Base-by-base conservation (phyloP, 2,329 filamentous ascomycete genomes). In the Ophiostoma quercus region DNA sequence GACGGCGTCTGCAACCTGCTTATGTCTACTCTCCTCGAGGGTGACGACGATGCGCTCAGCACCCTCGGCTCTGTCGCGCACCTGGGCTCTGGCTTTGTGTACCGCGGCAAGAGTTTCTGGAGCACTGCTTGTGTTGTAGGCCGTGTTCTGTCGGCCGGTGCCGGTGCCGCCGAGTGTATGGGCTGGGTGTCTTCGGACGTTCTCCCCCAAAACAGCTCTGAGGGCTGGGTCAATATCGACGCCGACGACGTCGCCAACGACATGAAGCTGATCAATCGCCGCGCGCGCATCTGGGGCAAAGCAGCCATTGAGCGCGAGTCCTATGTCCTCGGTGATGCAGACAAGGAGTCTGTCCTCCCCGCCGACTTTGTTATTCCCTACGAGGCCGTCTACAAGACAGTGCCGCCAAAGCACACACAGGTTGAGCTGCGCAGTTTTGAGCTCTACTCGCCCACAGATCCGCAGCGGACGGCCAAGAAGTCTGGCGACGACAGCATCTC, bases 171-270 rank as follows among this genome's bases (percentile, higher is more conserved):
- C 0, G 88, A 90, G 75, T 88, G 88, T 75, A 87, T 90, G 86
- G 88, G 88, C 68, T 89, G 88, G 88, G 81, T 90, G 68, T 88
- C 87, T 12, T 88, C 84, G 39, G 84, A 87, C 68, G 81, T 89
- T 22, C 75, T 83, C 1, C 87, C 87, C 0, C 51, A 41, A 14
- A 60, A 22, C 16, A n/a, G 39, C 8, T 68, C 77, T 7, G 84
- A 87, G 66, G 85, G 86, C 11, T 89, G 87, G 85, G 77, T 88
- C 22, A 84, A 86, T 70, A 82, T 89, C 66, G 83, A 86, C 29
- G 83, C 83, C 16, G 82, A 86, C 68, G 81, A 85, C 68, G 80
- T 86, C 34, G 77, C 79, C 57, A 84, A 70, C 1, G 73, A 74
- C n/a, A 66, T 70, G 12, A 71, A 68, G n/a, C 63, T 66, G 12